Percentiles rank a stretch among this genome's conserved stretches.
Conservation (phyloP, 129 eudicot species). For the Arctium lappa region DNA sequence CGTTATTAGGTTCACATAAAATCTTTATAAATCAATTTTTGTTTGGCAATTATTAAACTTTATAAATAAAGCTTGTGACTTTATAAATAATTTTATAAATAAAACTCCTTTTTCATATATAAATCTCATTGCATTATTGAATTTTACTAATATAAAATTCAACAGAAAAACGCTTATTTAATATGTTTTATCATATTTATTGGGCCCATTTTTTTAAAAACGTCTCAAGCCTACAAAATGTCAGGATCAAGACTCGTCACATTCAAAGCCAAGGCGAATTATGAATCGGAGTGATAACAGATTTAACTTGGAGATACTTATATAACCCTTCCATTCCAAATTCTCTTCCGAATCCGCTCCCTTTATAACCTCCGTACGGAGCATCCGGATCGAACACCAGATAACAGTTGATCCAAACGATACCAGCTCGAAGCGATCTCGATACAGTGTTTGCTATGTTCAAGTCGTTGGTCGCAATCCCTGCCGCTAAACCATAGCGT, state of each 20-base stretch:
- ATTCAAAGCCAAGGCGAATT: slow-evolving; percentile 73
- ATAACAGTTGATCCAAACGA: slow-evolving; percentile 81
- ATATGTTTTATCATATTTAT: neutral
- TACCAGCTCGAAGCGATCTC: slow-evolving; percentile 79
- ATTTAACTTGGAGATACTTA: slow-evolving; percentile 70
- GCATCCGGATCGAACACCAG: slow-evolving; percentile 49
- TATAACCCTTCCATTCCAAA: slow-evolving; percentile 61
- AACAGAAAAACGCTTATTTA: too few species aligned
- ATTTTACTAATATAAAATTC: too few species aligned
- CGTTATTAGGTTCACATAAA: too few species aligned
- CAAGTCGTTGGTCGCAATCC: slow-evolving; percentile 70
- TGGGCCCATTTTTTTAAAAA: neutral
- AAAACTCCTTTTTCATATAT: too few species aligned
- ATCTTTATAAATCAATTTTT: too few species aligned
- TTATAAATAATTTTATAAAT: too few species aligned
- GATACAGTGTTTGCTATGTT: slow-evolving; percentile 85
- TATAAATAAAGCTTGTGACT: too few species aligned
- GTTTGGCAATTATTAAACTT: too few species aligned
- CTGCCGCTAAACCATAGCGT: slow-evolving; percentile 83
- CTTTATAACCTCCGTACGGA: slow-evolving; percentile 80
- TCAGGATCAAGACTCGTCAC: neutral
- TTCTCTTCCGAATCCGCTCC: slow-evolving; percentile 85
- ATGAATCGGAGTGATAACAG: slow-evolving; percentile 69
- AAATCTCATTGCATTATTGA: too few species aligned
- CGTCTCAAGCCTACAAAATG: neutral